Base-by-base conservation (phyloP, 2,329 filamentous ascomycete species). In the Alternaria sp. region DNA sequence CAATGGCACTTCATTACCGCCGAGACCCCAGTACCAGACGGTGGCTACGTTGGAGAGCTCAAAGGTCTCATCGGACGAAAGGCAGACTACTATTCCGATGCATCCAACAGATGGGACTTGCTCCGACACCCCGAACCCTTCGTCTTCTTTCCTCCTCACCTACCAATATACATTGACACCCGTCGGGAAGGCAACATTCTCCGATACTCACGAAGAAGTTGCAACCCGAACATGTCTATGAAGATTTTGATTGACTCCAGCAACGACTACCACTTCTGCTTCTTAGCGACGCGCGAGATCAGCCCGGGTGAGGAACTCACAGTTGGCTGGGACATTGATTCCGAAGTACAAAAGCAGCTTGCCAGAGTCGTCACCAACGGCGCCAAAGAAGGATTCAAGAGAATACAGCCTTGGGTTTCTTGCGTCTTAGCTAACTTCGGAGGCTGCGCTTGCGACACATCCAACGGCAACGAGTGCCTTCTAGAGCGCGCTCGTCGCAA, bases 161-260 rank as follows among this genome's bases (percentile, higher is more conserved):
- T 98, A 8, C 94, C 94, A 0, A 86, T 99, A 12, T 97, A 94
- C 80, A 95, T 99, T 72, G 95, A 97, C 78, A 95, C 94, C 9
- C 87, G 95, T 61, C 88, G 87, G 75, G 93, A 96, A 81, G 95
- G 94, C 22, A 97, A 92, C 5, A 82, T 88, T 36, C 89, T 95
- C 58, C 91, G 95, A 44, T 97, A 95, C 75, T 89, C 96, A n/a
- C 88, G 95, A 57, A 88, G 94, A 66, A 98, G 95, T 71, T 99
- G 95, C 81, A 88, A 87, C 62, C 92, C 95, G 1, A 99, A 98
- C 73, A 88, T 95, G n/a, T 86, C 87, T 32, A 83, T 98, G 70
- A 94, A 95, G 75, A 96, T 94, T 0, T 91, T 93, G 66, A 87
- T 97, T 48, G 92, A 92, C 2, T 89, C 88, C 47, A 89, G 75